These are phyloP conservation scores for Magnusiomyces tetraspermus DNA, from an alignment of 1,139 yeast species.

Conservation along the genomic window DNA sequence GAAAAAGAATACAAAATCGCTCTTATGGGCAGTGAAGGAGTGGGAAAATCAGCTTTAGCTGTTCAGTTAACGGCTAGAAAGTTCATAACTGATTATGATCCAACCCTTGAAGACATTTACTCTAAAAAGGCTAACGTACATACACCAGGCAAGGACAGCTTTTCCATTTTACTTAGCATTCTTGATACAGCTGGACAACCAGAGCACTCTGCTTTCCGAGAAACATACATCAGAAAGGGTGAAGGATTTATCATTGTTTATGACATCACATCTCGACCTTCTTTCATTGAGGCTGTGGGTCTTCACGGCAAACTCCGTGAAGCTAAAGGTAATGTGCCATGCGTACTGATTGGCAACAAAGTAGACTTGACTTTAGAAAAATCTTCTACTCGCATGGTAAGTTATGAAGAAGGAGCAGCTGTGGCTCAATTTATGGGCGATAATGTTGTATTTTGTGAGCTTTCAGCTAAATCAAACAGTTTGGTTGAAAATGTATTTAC, in stretches of 20 bases:
- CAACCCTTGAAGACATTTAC: conserved; percentile 94
- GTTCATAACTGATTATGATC: conserved; percentile 68
- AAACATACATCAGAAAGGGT: conserved; percentile 72
- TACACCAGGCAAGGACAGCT: conserved; percentile 61
- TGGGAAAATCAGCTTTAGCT: conserved; percentile 89
- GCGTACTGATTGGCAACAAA: conserved; percentile 35
- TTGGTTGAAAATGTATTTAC: conserved; percentile 91
- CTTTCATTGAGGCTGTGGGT: conserved; percentile 67
- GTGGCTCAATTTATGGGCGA: conserved; percentile 53
- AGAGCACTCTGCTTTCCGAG: conserved; percentile 86
- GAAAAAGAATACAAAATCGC: conserved; percentile 58
- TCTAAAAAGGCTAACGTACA: conserved; percentile 2
- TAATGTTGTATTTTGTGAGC: conserved; percentile 77
- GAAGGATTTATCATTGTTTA: conserved; percentile 41
- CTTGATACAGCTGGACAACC: conserved; percentile 91
- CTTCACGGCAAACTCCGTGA: conserved; percentile 78
- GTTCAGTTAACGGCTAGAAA: conserved; percentile 44
- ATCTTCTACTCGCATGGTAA: conserved; percentile 47
- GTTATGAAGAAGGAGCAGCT: conserved; percentile 70
- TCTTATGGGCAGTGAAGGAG: conserved; percentile 97
- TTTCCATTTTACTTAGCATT: conserved; percentile 69
- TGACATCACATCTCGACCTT: conserved; percentile 69
- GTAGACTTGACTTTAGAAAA: conserved; percentile 62
- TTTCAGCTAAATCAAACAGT: conserved; percentile 86
- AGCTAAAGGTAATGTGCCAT: conserved; percentile 51